phyloP scores from a whole-genome alignment of 148 eudicot genomes.

The Fagopyrum tataricum region DNA sequence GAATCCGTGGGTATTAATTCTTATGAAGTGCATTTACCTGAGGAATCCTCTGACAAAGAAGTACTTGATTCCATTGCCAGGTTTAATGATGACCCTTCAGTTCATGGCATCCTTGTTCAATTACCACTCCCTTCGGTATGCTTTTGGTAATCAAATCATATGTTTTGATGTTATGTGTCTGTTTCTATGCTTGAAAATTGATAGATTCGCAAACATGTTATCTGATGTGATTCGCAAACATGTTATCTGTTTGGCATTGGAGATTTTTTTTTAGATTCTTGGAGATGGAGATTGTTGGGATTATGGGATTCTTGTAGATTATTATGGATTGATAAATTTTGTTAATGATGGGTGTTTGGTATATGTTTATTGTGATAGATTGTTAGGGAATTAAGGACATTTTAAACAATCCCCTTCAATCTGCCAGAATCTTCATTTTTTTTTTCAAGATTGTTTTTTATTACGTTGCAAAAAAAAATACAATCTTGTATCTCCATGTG shows the following conservation, averaged over 20 bases:
- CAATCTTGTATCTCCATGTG: too few species aligned
- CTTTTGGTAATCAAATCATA: conserved; percentile 9
- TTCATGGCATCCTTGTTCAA: conserved; percentile 93
- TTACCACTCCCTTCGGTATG: conserved; percentile 86
- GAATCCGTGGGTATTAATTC: conserved; percentile 77
- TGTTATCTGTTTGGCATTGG: background rate
- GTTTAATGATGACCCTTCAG: conserved; percentile 78
- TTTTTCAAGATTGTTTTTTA: too few species aligned
- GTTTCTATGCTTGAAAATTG: background rate
- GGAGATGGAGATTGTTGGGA: too few species aligned
- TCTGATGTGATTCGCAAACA: background rate
- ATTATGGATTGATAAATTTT: too few species aligned
- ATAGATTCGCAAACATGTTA: background rate
- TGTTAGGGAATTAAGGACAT: too few species aligned
- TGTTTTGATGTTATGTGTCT: background rate
- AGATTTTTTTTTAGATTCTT: too few species aligned
- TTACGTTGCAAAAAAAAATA: too few species aligned
- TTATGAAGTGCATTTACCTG: conserved; percentile 68
- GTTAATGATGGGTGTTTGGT: too few species aligned
- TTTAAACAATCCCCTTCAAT: too few species aligned
- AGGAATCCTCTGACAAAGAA: conserved; percentile 62
- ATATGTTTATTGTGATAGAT: too few species aligned
- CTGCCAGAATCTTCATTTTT: too few species aligned
- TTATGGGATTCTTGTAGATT: too few species aligned
- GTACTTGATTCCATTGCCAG: conserved; percentile 52